Base-by-base conservation (phyloP, 176 grass and related monocot genomes). In the Oryza punctata region DNA sequence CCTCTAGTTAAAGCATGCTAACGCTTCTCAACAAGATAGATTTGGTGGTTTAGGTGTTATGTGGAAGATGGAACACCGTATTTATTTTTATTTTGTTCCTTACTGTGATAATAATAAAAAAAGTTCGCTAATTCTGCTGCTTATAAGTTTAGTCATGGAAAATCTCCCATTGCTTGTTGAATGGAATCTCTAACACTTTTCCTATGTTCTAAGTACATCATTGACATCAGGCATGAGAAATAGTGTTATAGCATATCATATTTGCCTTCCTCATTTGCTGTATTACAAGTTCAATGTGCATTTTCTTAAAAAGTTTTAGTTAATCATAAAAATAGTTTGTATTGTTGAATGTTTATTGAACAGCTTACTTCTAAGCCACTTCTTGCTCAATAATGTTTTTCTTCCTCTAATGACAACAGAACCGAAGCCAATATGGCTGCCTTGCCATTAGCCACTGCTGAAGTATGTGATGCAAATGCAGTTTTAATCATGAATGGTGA, bases 401-500 rank as follows among this genome's bases (percentile, higher is more conserved):
- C 15, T 60, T 63, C 63, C 75, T 50, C 44, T 49, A 0, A 35
- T 69, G 87, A 0, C 40, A 46, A 54, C 70, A 85, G 77, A 8
- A 12, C 37, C 29, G 29, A 61, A 70, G 59, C 64, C 16, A 40
- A 50, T 15, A 97, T 97, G 92, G 88, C 90, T 44, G 78, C 87
- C 71, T 60, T 97, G 54, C 90, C 85, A 12, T 47, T 94, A 33
- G 88, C 92, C 32, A 97, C 95, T 0, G 95, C 95, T 1, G 95
- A 97, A 85, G 90, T 88, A 14, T 97, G 95, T 14, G 95, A 97
- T 78, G 90, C 95, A 28, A 91, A 94, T 33, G 69, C 84, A 0
- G 87, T 87, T 29, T 63, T 97, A 9, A 97, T 94, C 24, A 67
- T 46, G 37, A 85, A 63, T 6, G 94, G 94, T 0, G 94, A 97